These are phyloP conservation scores for Scutellaria barbata DNA, from an alignment of 257 asterid species.

Conservation along the genomic window DNA sequence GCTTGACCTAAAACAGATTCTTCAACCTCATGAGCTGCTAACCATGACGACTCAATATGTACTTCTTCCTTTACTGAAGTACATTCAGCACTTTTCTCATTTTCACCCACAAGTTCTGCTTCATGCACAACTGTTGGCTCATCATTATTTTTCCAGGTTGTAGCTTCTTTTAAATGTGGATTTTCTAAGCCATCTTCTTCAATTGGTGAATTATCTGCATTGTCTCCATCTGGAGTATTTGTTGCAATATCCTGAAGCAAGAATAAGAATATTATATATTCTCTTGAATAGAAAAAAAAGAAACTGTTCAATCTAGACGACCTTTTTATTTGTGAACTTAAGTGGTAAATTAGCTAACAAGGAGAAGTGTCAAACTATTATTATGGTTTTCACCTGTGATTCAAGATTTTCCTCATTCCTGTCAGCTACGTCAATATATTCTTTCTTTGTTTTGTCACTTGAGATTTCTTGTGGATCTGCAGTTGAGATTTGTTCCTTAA, in stretches of 20 bases:
- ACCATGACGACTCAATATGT: slow-evolving; percentile 28
- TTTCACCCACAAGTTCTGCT: not conserved
- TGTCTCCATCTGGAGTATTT: slow-evolving; percentile 20
- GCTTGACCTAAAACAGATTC: slow-evolving; percentile 25
- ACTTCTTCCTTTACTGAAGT: slow-evolving; percentile 26
- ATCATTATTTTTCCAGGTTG: slow-evolving; percentile 6
- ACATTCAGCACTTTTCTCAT: slow-evolving; percentile 17
- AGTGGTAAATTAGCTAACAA: not conserved
- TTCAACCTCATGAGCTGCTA: slow-evolving; percentile 22
- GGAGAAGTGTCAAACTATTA: not conserved
- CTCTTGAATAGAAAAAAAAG: too few relatives aligned
- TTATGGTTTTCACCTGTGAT: slow-evolving; percentile 21
- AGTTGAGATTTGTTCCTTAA: slow-evolving; percentile 29
- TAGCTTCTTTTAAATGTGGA: slow-evolving; percentile 9
- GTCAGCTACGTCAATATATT: slow-evolving; percentile 25
- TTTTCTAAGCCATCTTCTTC: slow-evolving; percentile 32
- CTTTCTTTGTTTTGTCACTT: slow-evolving; percentile 25
- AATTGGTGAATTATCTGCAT: not conserved
- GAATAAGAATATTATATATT: too few relatives aligned
- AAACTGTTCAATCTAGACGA: too few relatives aligned
- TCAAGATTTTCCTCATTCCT: slow-evolving; percentile 30
- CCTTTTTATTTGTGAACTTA: not conserved
- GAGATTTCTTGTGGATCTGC: slow-evolving; percentile 33
- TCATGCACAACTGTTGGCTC: slow-evolving; percentile 15
- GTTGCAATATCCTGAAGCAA: too few relatives aligned